These are phyloP conservation scores for Cyclaneusma minus DNA, from an alignment of 2,329 filamentous ascomycete species.

Conservation along the genomic window DNA sequence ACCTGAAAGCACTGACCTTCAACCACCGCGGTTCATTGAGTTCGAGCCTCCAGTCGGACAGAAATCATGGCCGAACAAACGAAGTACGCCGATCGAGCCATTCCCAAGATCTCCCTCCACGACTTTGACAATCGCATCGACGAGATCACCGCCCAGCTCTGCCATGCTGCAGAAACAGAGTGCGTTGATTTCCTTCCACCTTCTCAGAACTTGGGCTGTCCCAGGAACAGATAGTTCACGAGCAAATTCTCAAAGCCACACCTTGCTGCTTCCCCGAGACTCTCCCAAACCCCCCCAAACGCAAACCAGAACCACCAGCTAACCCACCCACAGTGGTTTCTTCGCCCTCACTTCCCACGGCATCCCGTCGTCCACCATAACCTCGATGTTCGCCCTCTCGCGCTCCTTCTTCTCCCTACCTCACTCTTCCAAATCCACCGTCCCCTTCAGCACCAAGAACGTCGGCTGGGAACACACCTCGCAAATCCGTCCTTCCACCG, in stretches of 20 bases:
- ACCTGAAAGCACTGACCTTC: too few relatives aligned
- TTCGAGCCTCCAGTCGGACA: too few relatives aligned
- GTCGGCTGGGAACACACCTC: slow-evolving; percentile 41
- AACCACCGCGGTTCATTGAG: too few relatives aligned
- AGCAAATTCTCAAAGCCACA: too few relatives aligned
- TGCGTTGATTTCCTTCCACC: too few relatives aligned
- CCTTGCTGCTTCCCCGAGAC: too few relatives aligned
- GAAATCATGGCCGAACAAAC: too few relatives aligned
- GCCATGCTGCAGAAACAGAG: slow-evolving; percentile 38
- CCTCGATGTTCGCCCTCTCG: slow-evolving; percentile 20
- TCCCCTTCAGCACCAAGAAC: slow-evolving; percentile 31
- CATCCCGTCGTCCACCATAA: slow-evolving; percentile 25
- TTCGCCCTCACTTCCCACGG: slow-evolving; percentile 37
- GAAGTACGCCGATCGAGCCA: slow-evolving; percentile 7
- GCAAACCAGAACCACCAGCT: too few relatives aligned
- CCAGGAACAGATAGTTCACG: too few relatives aligned
- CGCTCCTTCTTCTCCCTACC: slow-evolving; percentile 36
- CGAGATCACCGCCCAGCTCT: slow-evolving; percentile 34
- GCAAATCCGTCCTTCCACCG: slow-evolving; percentile 39
- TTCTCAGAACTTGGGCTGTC: too few relatives aligned
- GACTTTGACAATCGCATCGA: slow-evolving; percentile 36
- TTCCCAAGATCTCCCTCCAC: slow-evolving; percentile 34
- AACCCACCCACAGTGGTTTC: too few relatives aligned
- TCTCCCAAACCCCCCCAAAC: too few relatives aligned
- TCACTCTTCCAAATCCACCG: slow-evolving; percentile 29